Percentiles rank a stretch among this genome's conserved stretches.
phyloP scores from a whole-genome alignment of 1,284 basidiomycete species.

The Xerocomus cyaneibrunnescens region DNA sequence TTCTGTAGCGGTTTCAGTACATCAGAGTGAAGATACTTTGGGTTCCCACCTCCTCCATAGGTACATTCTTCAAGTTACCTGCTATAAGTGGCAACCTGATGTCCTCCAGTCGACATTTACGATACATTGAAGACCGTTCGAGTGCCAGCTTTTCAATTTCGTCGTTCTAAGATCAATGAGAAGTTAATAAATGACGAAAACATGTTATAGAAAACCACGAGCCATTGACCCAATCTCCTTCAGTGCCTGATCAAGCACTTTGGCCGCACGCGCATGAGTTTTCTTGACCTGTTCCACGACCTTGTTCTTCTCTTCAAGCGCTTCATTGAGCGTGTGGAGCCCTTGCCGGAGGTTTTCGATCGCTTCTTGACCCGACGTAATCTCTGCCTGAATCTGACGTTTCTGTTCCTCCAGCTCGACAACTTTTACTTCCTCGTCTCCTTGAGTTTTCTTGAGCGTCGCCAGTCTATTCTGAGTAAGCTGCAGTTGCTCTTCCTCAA shows the following conservation, averaged over 20 bases:
- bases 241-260: constrained; percentile 78
- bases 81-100: constrained; percentile 77
- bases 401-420: constrained; percentile 59
- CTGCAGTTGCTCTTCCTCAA: constrained; percentile 74
- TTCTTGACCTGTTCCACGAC: constrained; percentile 78
- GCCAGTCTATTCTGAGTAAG: constrained; percentile 63
- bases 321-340: constrained; percentile 60
- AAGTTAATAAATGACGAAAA: neutral
- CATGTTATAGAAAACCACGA: constrained; percentile 6
- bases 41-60: constrained; percentile 83
- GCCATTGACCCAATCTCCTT: constrained; percentile 89
- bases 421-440: constrained; percentile 58
- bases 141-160: constrained; percentile 89
- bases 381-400: constrained; percentile 58
- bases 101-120: constrained; percentile 93
- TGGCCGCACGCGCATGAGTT: constrained; percentile 66
- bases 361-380: constrained; percentile 59
- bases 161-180: constrained; percentile 66
- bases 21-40: neutral
- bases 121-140: constrained; percentile 86
- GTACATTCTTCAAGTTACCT: constrained; percentile 83
- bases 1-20: constrained; percentile 48
- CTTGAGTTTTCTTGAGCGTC: constrained; percentile 54
- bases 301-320: constrained; percentile 67
- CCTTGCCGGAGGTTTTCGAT: constrained; percentile 62